Evolutionary conservation across 768 basidiomycete species (phyloP), one percentile per base, ranked within the genome.

Genomic region (Candolleomyces eurysporus): DNA sequence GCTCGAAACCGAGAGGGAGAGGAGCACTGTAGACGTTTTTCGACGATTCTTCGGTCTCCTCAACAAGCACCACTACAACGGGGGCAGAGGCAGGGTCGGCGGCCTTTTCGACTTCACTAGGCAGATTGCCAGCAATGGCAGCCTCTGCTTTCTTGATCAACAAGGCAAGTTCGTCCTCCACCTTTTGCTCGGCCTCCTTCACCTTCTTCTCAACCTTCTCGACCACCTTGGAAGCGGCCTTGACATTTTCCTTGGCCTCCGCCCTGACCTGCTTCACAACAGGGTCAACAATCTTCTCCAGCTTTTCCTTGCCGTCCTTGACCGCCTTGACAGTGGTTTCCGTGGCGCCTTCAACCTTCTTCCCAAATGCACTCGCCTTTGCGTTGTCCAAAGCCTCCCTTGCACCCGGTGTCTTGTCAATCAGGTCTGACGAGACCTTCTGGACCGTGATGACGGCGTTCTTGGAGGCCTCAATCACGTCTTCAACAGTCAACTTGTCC

Each of bases 1-100:
- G 93, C 73, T 98, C 95, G 71, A 92, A 93, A 13, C 95, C 96
- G 55, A 99, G 75, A n/a, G 96, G 97, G 22, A 98, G 79, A 6
- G 89, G 88, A 17, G 76, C 82, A 49, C 77, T 74, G 69, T 96
- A 96, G 19, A 90, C 76, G 49, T 76, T 76, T 31, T 76, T 75
- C n/a, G 72, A 11, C 68, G 62, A 30, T 16, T 30, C 49, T 72
- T 63, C 10, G 72, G 9, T 63, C 17, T 71, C 70, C 43, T 64
- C 50, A 40, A 69, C 68, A 14, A 76, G 65, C 13, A 48, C 43
- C 7, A 48, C 16, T 13, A 36, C 48, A 17, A 30, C 42, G 48
- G 74, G 61, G 11, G 68, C 61, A 2, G 67, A 49, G 13, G 66
- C 64, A 32, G 70, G 53, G 54, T 51, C 30, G 31, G 22, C 17